phyloP scores from a whole-genome alignment of 805 yeast species.

The Candida sonorensis region DNA sequence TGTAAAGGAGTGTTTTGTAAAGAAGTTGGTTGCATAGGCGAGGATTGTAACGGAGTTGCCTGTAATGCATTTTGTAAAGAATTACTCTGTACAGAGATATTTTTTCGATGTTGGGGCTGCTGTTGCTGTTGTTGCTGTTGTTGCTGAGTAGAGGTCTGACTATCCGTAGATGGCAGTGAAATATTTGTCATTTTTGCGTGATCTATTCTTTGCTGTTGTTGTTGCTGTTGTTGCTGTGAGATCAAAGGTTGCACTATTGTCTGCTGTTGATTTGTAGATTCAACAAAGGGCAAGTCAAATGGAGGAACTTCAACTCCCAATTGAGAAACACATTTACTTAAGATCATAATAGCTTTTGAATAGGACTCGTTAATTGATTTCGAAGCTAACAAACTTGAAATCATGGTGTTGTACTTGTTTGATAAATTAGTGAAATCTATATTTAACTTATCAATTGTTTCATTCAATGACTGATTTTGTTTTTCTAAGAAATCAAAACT shows the following conservation, averaged over 20 bases:
- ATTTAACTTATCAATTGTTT: conserved; percentile 27
- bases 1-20: no score
- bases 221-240: conserved; percentile 5
- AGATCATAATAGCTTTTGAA: conserved; percentile 41
- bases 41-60: no score
- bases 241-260: no score
- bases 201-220: conserved; percentile 2
- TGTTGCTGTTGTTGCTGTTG: conserved; percentile 3
- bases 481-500: conserved; percentile 24
- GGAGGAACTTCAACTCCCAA: conserved; percentile 67
- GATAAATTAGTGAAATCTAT: conserved; percentile 37
- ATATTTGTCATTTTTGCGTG: no score
- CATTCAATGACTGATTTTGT: conserved; percentile 22
- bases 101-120: neutral
- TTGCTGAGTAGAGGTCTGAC: neutral
- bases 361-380: conserved; percentile 53
- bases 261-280: conserved; percentile 1
- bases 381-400: conserved; percentile 53
- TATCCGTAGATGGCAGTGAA: conserved; percentile 1
- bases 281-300: conserved; percentile 43
- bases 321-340: conserved; percentile 43
- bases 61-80: no score
- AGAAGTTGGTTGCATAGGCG: neutral
- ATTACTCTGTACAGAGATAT: no score
- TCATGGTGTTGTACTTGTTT: conserved; percentile 55